Base-by-base conservation (phyloP, 2,329 filamentous ascomycete genomes). In the Colletotrichum liriopes region DNA sequence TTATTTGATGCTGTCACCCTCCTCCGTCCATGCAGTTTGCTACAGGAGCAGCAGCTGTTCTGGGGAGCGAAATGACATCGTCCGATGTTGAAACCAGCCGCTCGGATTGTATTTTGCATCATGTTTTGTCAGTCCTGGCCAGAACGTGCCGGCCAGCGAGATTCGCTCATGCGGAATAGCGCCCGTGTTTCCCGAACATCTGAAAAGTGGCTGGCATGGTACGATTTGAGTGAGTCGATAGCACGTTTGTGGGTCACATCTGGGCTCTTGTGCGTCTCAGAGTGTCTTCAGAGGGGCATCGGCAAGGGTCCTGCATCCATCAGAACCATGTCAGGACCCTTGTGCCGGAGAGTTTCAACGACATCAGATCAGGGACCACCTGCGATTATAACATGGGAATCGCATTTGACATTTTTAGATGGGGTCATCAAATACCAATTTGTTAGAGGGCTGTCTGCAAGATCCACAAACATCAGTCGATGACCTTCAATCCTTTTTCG, bases 81-180 rank as follows among this genome's bases (percentile, higher is more conserved):
- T 68, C 65, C 45, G 69, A 72, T 72, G 45, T 72, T 52, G 69
- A 72, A 72, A 72, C 69, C 45, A 58, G 51, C 58, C 65, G 69
- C 69, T 68, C 69, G 65, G 69, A 68, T 72, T 32, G 69, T 52
- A 67, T 58, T 4, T 54, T 20, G 43, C 49, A 39, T 52, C 32
- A 58, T 58, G 64, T 68, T 59, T 68, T 72, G 58, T 59, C 56
- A 63, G 37, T 29, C 58, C 43, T 47, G 65, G 58, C 69, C 18
- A 68, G 65, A 72, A 43, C 65, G 23, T 51, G 58, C 29, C 45
- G 58, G 29, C 37, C 51, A 52, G 55, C 52, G 65, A 35, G 20
- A 32, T 29, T 47, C 39, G 65, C 37, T 72, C 51, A 72, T 63
- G 69, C 69, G 58, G 58, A 23, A 52, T 14, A 29, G 32, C 29